A percentile compares a stretch with the other conserved stretches of the same genome.
phyloP scores from a whole-genome alignment of 179 eudicot species.

The Heliamphora pulchella region DNA sequence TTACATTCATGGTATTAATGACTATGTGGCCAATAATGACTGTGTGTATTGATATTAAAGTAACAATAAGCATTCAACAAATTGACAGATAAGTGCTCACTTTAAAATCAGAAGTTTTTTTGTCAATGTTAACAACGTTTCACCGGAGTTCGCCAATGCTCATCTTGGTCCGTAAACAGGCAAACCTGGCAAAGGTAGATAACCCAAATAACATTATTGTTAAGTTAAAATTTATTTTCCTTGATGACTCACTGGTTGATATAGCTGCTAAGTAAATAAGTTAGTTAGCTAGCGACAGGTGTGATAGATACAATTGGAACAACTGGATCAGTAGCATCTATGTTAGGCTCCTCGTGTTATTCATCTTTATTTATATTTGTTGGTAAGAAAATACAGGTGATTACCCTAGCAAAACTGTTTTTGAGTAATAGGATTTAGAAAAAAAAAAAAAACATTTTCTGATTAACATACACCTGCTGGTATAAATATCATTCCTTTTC shows the following conservation, averaged over 20 bases:
- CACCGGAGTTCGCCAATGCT: neutral
- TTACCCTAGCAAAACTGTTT: neutral
- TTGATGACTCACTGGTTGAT: slow-evolving; percentile 11
- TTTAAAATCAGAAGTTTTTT: neutral
- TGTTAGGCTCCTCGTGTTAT: neutral
- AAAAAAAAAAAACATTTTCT: neutral
- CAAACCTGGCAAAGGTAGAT: too few relatives aligned
- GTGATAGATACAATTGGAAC: too few relatives aligned
- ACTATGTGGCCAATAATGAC: too few relatives aligned
- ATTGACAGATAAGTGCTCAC: neutral
- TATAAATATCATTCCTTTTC: neutral
- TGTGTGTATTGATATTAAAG: too few relatives aligned
- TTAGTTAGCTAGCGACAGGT: neutral
- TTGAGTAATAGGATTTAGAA: neutral
- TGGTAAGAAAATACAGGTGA: neutral
- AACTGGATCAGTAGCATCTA: neutral
- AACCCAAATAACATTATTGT: neutral
- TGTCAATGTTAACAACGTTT: neutral
- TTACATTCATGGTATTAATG: too few relatives aligned
- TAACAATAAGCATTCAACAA: neutral
- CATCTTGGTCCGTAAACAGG: neutral
- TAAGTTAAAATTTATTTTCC: neutral
- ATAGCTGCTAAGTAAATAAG: too few relatives aligned
- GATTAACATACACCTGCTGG: neutral
- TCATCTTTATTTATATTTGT: neutral